Percentiles rank a stretch among this genome's conserved stretches.
Evolutionary conservation across 1,139 yeast genomes (phyloP).

Genomic region (Yamadazyma aaseri): DNA sequence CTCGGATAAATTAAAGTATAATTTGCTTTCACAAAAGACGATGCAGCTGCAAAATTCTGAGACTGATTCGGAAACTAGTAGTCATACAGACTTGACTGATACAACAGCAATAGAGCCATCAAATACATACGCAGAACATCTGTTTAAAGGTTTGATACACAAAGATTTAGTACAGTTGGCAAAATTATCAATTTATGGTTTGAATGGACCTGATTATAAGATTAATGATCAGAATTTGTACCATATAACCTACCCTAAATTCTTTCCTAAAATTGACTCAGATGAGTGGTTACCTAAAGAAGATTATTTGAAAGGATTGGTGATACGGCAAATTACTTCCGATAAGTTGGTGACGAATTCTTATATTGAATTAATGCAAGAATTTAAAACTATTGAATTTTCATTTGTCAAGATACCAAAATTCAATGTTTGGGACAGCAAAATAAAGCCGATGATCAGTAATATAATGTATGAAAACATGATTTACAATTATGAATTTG

Average conservation of each 20-base stretch:
- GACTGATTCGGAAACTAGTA: not conserved
- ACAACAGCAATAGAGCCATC: not conserved
- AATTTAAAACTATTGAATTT: slow-evolving; percentile 16
- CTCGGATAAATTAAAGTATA: not conserved
- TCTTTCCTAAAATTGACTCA: slow-evolving; percentile 44
- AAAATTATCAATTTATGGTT: slow-evolving; percentile 41
- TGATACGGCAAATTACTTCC: slow-evolving; percentile 1
- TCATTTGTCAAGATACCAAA: slow-evolving; percentile 26
- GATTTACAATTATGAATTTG: slow-evolving; percentile 7
- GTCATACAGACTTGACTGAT: not conserved
- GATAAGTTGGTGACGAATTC: slow-evolving; percentile 5
- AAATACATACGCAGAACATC: not conserved
- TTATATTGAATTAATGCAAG: slow-evolving; percentile 6
- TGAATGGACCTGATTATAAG: slow-evolving; percentile 39
- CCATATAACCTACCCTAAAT: slow-evolving; percentile 48
- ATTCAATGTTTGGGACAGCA: slow-evolving; percentile 29
- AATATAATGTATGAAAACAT: slow-evolving; percentile 32
- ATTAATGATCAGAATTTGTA: slow-evolving; percentile 45
- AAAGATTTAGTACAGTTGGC: slow-evolving; percentile 36
- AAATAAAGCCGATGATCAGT: slow-evolving; percentile 31
- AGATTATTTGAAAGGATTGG: slow-evolving; percentile 15
- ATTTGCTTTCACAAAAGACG: not conserved
- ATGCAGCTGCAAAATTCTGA: not conserved
- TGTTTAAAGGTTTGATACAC: slow-evolving; percentile 29
- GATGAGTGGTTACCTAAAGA: slow-evolving; percentile 42